phyloP scores from a whole-genome alignment of 257 asterid genomes.

The Nyctanthes arbortristis region DNA sequence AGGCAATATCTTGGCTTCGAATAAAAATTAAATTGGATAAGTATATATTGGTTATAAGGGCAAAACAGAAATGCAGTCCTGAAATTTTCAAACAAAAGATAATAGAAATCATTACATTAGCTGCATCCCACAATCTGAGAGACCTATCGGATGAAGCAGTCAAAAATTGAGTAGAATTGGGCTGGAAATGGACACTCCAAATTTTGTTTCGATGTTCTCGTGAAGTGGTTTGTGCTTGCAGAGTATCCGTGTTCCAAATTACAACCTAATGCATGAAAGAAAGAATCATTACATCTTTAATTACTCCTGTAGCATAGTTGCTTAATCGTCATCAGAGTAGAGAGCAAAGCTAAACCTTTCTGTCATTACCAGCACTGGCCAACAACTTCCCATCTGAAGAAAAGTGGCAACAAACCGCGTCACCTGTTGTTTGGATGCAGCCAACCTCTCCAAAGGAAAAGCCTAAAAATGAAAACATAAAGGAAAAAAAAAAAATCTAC shows the following conservation, averaged over 20 bases:
- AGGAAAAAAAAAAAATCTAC: not conserved
- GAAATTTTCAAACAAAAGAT: not conserved
- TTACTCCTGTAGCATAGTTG: not conserved
- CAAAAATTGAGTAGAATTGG: slow-evolving; percentile 86
- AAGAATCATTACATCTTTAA: not conserved
- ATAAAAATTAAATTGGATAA: slow-evolving; percentile 24
- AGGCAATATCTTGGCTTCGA: slow-evolving; percentile 90
- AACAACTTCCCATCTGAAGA: slow-evolving; percentile 95
- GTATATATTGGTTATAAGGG: slow-evolving; percentile 8
- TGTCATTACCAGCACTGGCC: slow-evolving; percentile 98
- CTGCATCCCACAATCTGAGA: slow-evolving; percentile 96
- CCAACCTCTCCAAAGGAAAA: slow-evolving; percentile 83
- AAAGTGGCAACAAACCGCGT: slow-evolving; percentile 93
- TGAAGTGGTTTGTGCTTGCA: slow-evolving; percentile 61
- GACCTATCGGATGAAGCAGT: slow-evolving; percentile 90
- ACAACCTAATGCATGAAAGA: slow-evolving; percentile 63
- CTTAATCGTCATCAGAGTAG: not conserved
- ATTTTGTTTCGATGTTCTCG: slow-evolving; percentile 81
- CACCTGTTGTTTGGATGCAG: slow-evolving; percentile 80
- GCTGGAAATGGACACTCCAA: slow-evolving; percentile 90
- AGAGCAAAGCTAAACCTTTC: slow-evolving; percentile 66
- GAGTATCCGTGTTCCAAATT: slow-evolving; percentile 95
- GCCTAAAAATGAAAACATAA: slow-evolving; percentile 31
- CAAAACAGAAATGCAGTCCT: not conserved
- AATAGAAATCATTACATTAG: slow-evolving; percentile 60